Evolutionary conservation across 108 stramenopile genomes (phyloP).

Genomic region (Skeletonema menzelii): DNA sequence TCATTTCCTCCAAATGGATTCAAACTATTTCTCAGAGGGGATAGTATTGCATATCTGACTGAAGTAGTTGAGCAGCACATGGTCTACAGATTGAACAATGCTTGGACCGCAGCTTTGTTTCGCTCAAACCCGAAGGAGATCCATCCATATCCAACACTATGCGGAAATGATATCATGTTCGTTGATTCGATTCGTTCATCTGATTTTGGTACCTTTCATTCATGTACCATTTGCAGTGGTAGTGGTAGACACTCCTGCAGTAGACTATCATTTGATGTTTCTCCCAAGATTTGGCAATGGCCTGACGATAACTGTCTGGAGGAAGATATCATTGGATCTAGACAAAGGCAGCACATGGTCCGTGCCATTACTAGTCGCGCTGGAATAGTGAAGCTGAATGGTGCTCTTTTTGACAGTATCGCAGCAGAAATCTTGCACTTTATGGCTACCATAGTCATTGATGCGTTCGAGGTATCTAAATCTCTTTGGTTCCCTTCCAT

Average conservation of each 20-base stretch:
- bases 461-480: slow-evolving; percentile 15
- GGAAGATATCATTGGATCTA: not conserved
- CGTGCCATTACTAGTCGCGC: slow-evolving; percentile 11
- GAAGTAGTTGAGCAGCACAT: slow-evolving; percentile 5
- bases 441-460: slow-evolving; percentile 7
- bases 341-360: not conserved
- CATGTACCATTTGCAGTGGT: not conserved
- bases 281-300: not conserved
- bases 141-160: not conserved
- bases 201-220: not conserved
- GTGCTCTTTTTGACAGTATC: not conserved
- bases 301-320: not conserved
- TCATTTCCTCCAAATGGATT: not conserved
- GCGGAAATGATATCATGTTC: not conserved
- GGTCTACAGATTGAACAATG: not conserved
- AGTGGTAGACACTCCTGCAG: not conserved
- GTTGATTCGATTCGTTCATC: not conserved
- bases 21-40: slow-evolving; percentile 3
- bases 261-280: not conserved
- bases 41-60: slow-evolving; percentile 5
- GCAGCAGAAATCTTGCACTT: slow-evolving; percentile 20
- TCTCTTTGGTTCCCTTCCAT: not conserved
- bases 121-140: not conserved
- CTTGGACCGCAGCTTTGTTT: not conserved
- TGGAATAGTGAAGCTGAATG: slow-evolving; percentile 18